A percentile compares a stretch with the other conserved stretches of the same genome.
These are phyloP conservation scores for Cucurbita pepo DNA, from an alignment of 306 rosid genomes.

Conservation along the genomic window DNA sequence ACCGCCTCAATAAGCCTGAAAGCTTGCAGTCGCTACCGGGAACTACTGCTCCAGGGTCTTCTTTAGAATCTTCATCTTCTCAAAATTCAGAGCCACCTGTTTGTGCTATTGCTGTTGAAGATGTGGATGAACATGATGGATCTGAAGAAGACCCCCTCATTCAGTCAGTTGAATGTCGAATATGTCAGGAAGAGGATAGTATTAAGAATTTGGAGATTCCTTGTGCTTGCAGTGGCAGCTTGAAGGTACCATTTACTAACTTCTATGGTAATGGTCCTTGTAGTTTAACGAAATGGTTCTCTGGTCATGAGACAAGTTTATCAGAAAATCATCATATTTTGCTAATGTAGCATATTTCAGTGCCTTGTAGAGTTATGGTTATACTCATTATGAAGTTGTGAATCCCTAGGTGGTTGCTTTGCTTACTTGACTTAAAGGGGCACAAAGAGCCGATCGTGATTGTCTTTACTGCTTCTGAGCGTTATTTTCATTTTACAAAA, in stretches of 20 bases:
- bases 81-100: neutral
- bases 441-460: neutral
- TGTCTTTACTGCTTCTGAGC: neutral
- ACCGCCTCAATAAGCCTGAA: slow-evolving; percentile 37
- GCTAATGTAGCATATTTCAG: neutral
- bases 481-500: neutral
- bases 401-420: neutral
- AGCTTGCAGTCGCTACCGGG: slow-evolving; percentile 24
- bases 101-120: slow-evolving; percentile 5
- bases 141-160: slow-evolving; percentile 58
- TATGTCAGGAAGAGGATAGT: slow-evolving; percentile 90
- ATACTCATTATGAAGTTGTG: neutral
- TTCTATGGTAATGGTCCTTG: neutral
- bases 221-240: slow-evolving; percentile 91
- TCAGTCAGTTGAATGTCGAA: slow-evolving; percentile 81
- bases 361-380: neutral
- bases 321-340: neutral
- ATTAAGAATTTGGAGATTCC: slow-evolving; percentile 66
- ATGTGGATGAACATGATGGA: slow-evolving; percentile 12
- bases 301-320: neutral
- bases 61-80: slow-evolving; percentile 7
- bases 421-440: neutral
- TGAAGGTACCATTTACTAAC: slow-evolving; percentile 33
- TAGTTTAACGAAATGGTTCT: neutral
- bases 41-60: slow-evolving; percentile 10